A percentile compares a stretch with the other conserved stretches of the same genome.
Evolutionary conservation across 495 filamentous ascomycete species (phyloP).

Genomic region (Aspergillus sclerotioniger): DNA sequence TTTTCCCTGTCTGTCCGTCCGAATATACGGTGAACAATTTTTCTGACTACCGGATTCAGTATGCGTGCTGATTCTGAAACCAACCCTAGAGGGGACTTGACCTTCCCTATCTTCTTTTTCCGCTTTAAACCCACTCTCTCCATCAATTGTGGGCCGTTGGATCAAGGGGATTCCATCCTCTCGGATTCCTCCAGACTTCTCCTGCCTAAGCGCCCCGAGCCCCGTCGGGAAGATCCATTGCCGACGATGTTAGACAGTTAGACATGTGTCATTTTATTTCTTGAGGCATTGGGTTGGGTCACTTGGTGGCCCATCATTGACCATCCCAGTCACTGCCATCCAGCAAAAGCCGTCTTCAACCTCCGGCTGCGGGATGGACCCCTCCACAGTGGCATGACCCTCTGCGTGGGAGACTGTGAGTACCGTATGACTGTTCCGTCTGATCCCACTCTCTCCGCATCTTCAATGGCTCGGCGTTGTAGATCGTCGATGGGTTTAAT

Average conservation of each 20-base stretch:
- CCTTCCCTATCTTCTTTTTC: conserved; percentile 1
- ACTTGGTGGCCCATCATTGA: neutral
- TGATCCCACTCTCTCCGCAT: conserved; percentile 2
- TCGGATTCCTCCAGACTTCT: neutral
- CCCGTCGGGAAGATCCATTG: conserved; percentile 1
- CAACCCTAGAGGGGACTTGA: neutral
- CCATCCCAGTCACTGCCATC: neutral
- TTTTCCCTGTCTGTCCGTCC: neutral
- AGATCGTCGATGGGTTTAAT: neutral
- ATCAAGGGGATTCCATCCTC: neutral
- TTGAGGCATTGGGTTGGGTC: neutral
- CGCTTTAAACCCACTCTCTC: neutral
- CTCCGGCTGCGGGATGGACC: neutral
- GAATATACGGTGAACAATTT: conserved; percentile 4
- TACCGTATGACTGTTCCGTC: neutral
- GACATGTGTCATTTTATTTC: neutral
- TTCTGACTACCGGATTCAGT: neutral
- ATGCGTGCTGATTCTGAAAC: conserved; percentile 4
- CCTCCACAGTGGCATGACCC: conserved; percentile 5
- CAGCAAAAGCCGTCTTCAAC: neutral
- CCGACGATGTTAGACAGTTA: neutral
- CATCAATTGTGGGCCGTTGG: neutral
- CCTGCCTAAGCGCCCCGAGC: neutral
- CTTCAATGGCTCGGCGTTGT: neutral
- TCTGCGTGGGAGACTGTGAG: neutral